A percentile compares a stretch with the other conserved stretches of the same genome.
phyloP scores from a whole-genome alignment of 2,329 filamentous ascomycete genomes.

The Neocucurbitaria cava region DNA sequence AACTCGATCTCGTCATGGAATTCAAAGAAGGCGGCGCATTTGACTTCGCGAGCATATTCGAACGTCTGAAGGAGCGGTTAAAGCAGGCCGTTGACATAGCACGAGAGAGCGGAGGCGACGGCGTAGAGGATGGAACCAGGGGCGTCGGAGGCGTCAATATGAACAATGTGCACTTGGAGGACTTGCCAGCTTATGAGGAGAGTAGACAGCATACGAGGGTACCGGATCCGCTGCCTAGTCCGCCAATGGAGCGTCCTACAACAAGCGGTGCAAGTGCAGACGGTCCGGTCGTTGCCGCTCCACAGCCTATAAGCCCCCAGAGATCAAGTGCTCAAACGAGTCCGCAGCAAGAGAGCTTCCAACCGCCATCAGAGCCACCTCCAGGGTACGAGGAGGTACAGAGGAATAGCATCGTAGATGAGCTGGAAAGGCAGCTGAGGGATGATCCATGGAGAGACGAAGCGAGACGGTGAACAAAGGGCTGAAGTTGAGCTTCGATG shows the following conservation, averaged over 20 bases:
- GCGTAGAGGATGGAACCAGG: conserved; percentile 54
- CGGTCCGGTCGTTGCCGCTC: conserved; percentile 22
- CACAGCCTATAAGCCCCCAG: conserved; percentile 27
- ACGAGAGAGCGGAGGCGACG: conserved; percentile 64
- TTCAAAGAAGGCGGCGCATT: conserved; percentile 97
- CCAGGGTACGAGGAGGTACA: conserved; percentile 93
- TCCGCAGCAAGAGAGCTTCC: conserved; percentile 47
- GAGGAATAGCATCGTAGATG: conserved; percentile 76
- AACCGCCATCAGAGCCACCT: conserved; percentile 75
- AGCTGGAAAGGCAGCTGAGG: conserved; percentile 64
- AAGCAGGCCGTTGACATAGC: conserved; percentile 80
- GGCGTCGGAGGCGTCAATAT: conserved; percentile 60
- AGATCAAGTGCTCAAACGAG: conserved; percentile 41
- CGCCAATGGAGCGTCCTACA: conserved; percentile 16
- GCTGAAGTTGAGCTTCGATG: neutral
- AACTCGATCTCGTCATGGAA: conserved; percentile 81
- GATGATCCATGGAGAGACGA: conserved; percentile 20
- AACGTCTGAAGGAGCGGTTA: conserved; percentile 82
- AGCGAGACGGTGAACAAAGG: conserved; percentile 17
- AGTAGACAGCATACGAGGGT: conserved; percentile 50
- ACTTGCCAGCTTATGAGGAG: conserved; percentile 86
- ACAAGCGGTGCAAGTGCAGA: conserved; percentile 20
- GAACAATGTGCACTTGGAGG: conserved; percentile 77
- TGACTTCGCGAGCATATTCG: conserved; percentile 84
- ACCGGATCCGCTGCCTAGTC: conserved; percentile 40